Evolutionary conservation across 208 protist genomes (phyloP), one percentile per base, ranked within the genome.

Genomic region (Kentomonas sorsogonicus): DNA sequence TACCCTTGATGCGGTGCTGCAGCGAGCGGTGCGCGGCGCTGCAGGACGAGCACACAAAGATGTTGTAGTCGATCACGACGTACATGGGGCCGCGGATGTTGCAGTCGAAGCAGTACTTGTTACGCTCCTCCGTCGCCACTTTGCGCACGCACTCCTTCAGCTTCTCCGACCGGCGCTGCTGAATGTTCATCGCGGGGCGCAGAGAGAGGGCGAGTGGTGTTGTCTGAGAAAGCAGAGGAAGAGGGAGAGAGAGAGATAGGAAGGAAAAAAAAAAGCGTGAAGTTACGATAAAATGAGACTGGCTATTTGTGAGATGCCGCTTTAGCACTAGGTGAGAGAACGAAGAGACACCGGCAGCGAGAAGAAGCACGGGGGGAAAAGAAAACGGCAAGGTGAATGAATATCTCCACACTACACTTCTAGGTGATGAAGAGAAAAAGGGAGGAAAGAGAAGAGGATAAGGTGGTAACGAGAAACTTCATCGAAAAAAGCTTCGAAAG

Each of bases 1-100:
- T 89, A 34, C 86, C 86, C 66, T 93, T 93, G 44, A 93, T 83
- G 54, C 85, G 88, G 72, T 93, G 86, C 71, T 93, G 86, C 26
- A 89, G 66, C 33, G 79, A 85, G 60, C 86, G 82, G 50, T 93
- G 86, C 15, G 84, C 50, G 20, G 83, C 79, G 43, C 77, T 79
- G 65, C 86, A 93, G 39, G 67, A 73, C n/a, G 83, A 83, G 77
- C 86, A 93, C 30, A 91, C 86, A 55, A 93, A 76, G 16, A 85
- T 79, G 46, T 77, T 30, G 53, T 80, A 93, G 66, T 87, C 69
- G 0, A 55, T 69, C 15, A 91, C 86, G 6, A 89, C 71, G 52
- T 93, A 93, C 15, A 91, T 59, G 0, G 86, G 86, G 26, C 83
- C 86, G 18, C 86, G 70, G 36, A 79, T 63, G 23, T 56, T 69